Percentiles rank a stretch among this genome's conserved stretches.
Evolutionary conservation across 345 rosid genomes (phyloP).

Genomic region (Euphorbia peplus): DNA sequence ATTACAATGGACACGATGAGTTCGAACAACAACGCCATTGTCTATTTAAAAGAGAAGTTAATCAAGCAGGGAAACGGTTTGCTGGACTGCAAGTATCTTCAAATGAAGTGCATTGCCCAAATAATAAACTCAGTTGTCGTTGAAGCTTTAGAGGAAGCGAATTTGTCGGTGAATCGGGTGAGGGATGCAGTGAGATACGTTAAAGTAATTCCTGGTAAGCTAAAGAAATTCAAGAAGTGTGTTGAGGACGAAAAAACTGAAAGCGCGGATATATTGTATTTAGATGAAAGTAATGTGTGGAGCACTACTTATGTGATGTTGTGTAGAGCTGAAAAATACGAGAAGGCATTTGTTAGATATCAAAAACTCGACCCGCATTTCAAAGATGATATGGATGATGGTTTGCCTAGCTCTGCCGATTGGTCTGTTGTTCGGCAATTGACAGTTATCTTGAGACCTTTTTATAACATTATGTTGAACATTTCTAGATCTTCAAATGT

Average conservation of each 20-base stretch:
- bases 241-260: not conserved
- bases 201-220: not conserved
- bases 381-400: not conserved
- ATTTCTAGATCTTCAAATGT: not conserved
- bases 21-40: not conserved
- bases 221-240: not conserved
- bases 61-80: not conserved
- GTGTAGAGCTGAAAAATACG: not conserved
- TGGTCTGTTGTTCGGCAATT: not conserved
- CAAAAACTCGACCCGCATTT: not conserved
- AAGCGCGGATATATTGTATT: not conserved
- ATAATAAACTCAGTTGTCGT: not conserved
- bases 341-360: not conserved
- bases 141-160: not conserved
- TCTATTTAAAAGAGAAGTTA: not conserved
- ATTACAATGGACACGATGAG: conserved; percentile 8
- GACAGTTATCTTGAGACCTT: not conserved
- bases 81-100: not conserved
- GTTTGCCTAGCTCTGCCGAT: not conserved
- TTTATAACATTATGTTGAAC: not conserved
- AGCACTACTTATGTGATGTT: conserved; percentile 1
- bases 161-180: not conserved
- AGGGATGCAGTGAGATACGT: not conserved
- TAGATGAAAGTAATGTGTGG: not conserved
- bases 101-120: conserved; percentile 1